phyloP scores from a whole-genome alignment of 2,329 filamentous ascomycete genomes.

The Akanthomyces muscarius region DNA sequence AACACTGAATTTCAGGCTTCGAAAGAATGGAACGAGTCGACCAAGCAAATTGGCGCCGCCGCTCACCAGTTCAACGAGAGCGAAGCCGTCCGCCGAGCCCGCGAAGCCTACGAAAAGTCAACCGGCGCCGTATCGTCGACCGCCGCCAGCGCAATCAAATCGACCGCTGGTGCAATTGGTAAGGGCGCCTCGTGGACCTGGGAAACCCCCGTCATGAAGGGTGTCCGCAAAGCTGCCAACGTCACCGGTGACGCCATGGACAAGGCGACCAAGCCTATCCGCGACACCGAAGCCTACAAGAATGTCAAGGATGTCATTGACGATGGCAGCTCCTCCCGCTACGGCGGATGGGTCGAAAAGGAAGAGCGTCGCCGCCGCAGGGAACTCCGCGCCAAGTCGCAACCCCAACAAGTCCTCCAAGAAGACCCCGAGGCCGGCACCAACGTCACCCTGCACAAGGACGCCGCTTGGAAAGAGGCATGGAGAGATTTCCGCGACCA shows the following conservation, averaged over 20 bases:
- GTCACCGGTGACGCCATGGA: slow-evolving; percentile 84
- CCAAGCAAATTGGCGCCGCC: slow-evolving; percentile 84
- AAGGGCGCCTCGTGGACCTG: slow-evolving; percentile 95
- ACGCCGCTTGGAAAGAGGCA: slow-evolving; percentile 96
- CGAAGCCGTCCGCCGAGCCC: slow-evolving; percentile 80
- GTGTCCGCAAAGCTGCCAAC: slow-evolving; percentile 78
- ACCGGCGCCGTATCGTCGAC: slow-evolving; percentile 77
- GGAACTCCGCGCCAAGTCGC: slow-evolving; percentile 66
- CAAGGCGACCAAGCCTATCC: slow-evolving; percentile 89
- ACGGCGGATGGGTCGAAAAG: slow-evolving; percentile 95
- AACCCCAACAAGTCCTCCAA: slow-evolving; percentile 57
- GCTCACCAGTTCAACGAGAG: slow-evolving; percentile 92
- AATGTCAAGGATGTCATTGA: slow-evolving; percentile 94
- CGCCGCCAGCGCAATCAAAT: slow-evolving; percentile 76
- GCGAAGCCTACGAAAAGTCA: slow-evolving; percentile 81
- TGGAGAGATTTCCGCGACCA: slow-evolving; percentile 93
- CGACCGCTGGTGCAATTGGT: slow-evolving; percentile 80
- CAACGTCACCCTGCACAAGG: slow-evolving; percentile 93
- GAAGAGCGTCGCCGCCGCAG: slow-evolving; percentile 82
- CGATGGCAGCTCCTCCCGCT: slow-evolving; percentile 91
- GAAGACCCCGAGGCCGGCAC: slow-evolving; percentile 94
- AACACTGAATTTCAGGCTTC: slow-evolving; percentile 90
- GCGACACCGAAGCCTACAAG: slow-evolving; percentile 92
- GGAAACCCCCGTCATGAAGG: slow-evolving; percentile 92
- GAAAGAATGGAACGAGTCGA: slow-evolving; percentile 99